Percentiles rank a stretch among this genome's conserved stretches.
phyloP scores from a whole-genome alignment of 352 stramenopile genomes.

The Lagenidium giganteum region DNA sequence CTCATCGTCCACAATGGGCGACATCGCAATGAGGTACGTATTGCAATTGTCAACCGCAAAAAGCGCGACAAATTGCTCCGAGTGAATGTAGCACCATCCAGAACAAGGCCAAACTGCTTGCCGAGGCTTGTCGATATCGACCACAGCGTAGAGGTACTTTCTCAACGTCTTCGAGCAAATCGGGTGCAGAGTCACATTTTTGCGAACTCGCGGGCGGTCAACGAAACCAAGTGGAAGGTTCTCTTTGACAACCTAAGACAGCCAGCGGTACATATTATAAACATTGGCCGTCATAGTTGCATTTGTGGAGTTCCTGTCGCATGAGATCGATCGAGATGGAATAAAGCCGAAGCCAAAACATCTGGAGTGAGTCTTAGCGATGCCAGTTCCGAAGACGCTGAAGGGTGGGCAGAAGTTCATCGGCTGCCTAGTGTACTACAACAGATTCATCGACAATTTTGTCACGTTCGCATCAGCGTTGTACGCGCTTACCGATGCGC shows the following conservation, averaged over 20 bases:
- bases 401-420: conserved; percentile 20
- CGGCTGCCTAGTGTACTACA: conserved; percentile 19
- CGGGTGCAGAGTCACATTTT: no score
- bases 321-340: conserved; percentile 3
- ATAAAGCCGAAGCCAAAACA: conserved; percentile 10
- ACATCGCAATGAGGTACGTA: conserved; percentile 6
- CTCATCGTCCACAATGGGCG: conserved; percentile 4
- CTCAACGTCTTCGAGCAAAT: no score
- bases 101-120: no score
- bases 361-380: not conserved
- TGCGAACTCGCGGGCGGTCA: no score
- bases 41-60: conserved; percentile 1
- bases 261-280: no score
- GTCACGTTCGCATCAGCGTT: conserved; percentile 6
- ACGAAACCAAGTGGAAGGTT: no score
- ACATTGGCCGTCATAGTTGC: no score
- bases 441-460: conserved; percentile 20
- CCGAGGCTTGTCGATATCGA: no score
- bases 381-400: conserved; percentile 10
- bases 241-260: no score
- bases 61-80: conserved; percentile 8
- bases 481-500: conserved; percentile 13
- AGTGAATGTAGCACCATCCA: no score
- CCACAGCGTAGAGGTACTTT: no score
- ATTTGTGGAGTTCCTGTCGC: no score